Evolutionary conservation across 2,329 filamentous ascomycete species (phyloP).

Genomic region (Aschersonia sp.): DNA sequence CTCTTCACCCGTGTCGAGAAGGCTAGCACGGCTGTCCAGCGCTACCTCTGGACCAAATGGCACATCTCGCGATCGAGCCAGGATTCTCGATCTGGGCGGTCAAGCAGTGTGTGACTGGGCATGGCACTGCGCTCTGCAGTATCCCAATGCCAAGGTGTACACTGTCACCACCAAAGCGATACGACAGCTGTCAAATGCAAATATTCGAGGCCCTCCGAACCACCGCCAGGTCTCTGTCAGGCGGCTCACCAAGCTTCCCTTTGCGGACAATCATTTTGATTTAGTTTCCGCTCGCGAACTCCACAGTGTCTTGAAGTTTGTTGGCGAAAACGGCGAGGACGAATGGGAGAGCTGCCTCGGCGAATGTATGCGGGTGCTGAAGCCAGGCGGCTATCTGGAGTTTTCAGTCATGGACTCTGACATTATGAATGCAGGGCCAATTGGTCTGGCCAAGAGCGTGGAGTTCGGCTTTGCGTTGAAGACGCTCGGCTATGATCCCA

Average conservation of each 20-base stretch:
- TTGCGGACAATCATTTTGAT: conserved; percentile 76
- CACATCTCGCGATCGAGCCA: conserved; percentile 35
- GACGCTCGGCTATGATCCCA: conserved; percentile 78
- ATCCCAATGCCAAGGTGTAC: conserved; percentile 73
- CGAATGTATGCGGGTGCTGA: conserved; percentile 83
- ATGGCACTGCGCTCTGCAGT: conserved; percentile 81
- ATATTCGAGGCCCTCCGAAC: conserved; percentile 72
- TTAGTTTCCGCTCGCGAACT: conserved; percentile 81
- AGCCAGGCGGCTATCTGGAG: conserved; percentile 85
- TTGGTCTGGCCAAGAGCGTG: conserved; percentile 68
- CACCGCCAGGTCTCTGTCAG: conserved; percentile 72
- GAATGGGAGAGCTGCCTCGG: conserved; percentile 77
- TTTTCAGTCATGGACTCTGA: conserved; percentile 84
- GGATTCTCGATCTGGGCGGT: conserved; percentile 77
- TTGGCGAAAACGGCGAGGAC: conserved; percentile 52
- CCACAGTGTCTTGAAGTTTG: conserved; percentile 67
- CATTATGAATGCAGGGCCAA: conserved; percentile 69
- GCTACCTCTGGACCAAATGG: conserved; percentile 29
- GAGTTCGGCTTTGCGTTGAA: conserved; percentile 87
- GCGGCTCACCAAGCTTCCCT: conserved; percentile 67
- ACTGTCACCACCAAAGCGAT: conserved; percentile 68
- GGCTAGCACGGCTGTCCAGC: conserved; percentile 39
- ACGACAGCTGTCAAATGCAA: conserved; percentile 55
- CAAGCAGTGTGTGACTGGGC: conserved; percentile 84
- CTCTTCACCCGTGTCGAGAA: conserved; percentile 47